Conservation (phyloP, 441 rosid species). For the Bruguiera hainesii region DNA sequence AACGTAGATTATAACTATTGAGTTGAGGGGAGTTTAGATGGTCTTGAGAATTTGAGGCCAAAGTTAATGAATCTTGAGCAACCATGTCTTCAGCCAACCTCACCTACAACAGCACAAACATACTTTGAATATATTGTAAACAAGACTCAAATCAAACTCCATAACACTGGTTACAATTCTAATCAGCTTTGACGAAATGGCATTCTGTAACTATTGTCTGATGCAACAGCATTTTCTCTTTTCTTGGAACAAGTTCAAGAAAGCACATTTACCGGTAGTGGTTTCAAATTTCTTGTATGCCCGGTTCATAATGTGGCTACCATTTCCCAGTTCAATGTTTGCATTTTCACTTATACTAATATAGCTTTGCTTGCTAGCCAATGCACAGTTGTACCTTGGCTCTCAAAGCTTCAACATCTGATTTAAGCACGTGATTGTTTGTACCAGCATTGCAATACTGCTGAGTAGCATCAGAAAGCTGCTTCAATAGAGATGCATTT, state of each 20-base stretch:
- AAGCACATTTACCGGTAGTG: too few species aligned
- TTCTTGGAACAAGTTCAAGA: too few species aligned
- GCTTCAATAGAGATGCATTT: conserved; percentile 50
- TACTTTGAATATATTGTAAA: background rate
- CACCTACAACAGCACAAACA: conserved; percentile 41
- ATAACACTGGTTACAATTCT: background rate
- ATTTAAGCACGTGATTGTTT: conserved; percentile 59
- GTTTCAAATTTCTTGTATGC: too few species aligned
- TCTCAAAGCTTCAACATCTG: conserved; percentile 75
- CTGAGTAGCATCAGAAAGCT: conserved; percentile 50
- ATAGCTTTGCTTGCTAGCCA: too few species aligned
- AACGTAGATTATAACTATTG: too few species aligned
- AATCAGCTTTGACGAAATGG: background rate
- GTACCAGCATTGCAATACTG: conserved; percentile 55
- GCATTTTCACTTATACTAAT: too few species aligned
- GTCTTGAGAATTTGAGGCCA: conserved; percentile 28
- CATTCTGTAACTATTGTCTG: too few species aligned
- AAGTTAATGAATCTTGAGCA: conserved; percentile 46
- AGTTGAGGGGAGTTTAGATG: too few species aligned
- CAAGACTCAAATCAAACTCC: background rate
- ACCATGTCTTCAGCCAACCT: conserved; percentile 78
- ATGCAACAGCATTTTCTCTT: too few species aligned
- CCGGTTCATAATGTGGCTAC: too few species aligned
- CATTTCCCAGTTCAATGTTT: too few species aligned
- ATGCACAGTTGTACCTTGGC: conserved; percentile 45